phyloP scores from a whole-genome alignment of 192 early-diverging fungal genomes.

The Bifiguratus adelaidae region DNA sequence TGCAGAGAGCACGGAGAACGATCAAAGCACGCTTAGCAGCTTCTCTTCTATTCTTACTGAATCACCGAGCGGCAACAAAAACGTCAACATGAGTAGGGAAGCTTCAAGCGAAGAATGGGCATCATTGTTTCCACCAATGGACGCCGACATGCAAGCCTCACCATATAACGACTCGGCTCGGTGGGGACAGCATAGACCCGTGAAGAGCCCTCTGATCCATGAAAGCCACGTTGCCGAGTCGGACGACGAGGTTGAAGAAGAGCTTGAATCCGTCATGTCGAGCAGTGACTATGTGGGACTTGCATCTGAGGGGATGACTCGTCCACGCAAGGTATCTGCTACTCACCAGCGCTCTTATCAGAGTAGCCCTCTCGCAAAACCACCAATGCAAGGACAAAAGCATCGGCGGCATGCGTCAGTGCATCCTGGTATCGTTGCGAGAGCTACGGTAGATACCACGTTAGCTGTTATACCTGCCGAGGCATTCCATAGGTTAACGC shows the following conservation, averaged over 20 bases:
- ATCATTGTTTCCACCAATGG: slow-evolving; percentile 18
- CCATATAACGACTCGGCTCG: too few species aligned
- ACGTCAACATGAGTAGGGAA: slow-evolving; percentile 8
- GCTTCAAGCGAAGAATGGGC: slow-evolving; percentile 20
- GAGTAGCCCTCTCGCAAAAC: too few species aligned
- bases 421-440: slow-evolving; percentile 70
- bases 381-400: too few species aligned
- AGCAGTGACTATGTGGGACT: background rate
- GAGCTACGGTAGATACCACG: slow-evolving; percentile 81
- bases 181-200: too few species aligned
- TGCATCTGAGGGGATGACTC: too few species aligned
- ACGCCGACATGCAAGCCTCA: slow-evolving; percentile 5
- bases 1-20: slow-evolving; percentile 66
- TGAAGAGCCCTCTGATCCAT: slow-evolving; percentile 8
- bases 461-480: slow-evolving; percentile 89
- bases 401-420: slow-evolving; percentile 23
- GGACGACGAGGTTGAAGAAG: slow-evolving; percentile 1
- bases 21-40: too few species aligned
- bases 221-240: slow-evolving; percentile 8
- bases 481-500: slow-evolving; percentile 81
- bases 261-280: background rate
- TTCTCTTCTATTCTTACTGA: too few species aligned
- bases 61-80: background rate
- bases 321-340: too few species aligned
- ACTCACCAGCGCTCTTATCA: too few species aligned